Percentiles rank a stretch among this genome's conserved stretches.
These are phyloP conservation scores for Colletotrichum tofieldiae DNA, from an alignment of 2,329 filamentous ascomycete species.

Conservation along the genomic window DNA sequence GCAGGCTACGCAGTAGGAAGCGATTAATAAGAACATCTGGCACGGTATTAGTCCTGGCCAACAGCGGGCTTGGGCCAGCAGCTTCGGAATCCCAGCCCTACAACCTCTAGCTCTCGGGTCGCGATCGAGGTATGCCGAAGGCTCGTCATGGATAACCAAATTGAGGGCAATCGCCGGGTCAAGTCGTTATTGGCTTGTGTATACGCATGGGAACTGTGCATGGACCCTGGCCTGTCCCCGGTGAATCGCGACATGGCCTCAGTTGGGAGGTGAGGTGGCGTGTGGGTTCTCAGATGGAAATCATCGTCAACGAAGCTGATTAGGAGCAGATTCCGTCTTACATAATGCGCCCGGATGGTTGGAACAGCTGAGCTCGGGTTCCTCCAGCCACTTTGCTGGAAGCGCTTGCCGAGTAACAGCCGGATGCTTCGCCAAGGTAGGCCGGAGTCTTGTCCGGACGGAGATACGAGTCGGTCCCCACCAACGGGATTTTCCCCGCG, in stretches of 20 bases:
- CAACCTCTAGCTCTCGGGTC: not conserved
- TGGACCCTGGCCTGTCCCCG: not conserved
- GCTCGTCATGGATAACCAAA: not conserved
- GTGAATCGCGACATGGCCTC: not conserved
- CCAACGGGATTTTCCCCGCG: conserved; percentile 4
- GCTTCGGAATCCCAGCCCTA: no score
- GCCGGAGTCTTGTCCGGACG: not conserved
- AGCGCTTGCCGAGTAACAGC: not conserved
- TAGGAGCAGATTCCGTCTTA: not conserved
- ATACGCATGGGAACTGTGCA: not conserved
- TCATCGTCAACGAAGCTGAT: not conserved
- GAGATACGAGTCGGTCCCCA: conserved; percentile 1
- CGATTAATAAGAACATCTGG: not conserved
- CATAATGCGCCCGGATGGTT: not conserved
- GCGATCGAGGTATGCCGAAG: not conserved
- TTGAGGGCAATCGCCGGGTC: not conserved
- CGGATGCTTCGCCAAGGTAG: not conserved
- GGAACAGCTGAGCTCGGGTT: not conserved
- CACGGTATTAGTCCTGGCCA: not conserved
- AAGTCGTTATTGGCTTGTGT: not conserved
- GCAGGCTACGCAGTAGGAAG: not conserved
- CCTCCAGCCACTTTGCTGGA: not conserved
- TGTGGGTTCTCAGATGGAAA: not conserved
- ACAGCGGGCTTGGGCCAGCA: not conserved
- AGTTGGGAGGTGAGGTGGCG: not conserved